Conservation (phyloP, 371 early-diverging fungal species). For the Coemansia linderi region DNA sequence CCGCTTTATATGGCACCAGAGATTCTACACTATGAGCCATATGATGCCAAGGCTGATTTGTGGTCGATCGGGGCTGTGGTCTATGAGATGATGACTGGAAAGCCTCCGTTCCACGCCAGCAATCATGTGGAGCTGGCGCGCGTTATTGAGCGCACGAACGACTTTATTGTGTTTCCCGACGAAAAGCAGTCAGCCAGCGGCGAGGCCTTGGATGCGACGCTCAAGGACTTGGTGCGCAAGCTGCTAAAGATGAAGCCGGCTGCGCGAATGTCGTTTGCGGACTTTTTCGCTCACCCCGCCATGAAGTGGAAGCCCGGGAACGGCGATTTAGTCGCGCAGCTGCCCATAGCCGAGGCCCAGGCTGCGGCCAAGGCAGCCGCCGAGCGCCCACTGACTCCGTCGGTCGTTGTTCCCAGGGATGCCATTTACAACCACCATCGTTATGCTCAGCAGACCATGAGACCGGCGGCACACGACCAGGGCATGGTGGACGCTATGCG, state of each 20-base stretch:
- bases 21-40: slow-evolving; percentile 87
- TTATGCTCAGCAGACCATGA: slow-evolving; percentile 19
- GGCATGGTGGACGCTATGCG: slow-evolving; percentile 10
- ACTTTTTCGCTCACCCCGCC: slow-evolving; percentile 86
- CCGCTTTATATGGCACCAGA: slow-evolving; percentile 98
- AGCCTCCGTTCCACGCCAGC: slow-evolving; percentile 88
- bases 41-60: slow-evolving; percentile 92
- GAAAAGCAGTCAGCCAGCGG: slow-evolving; percentile 51
- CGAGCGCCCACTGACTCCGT: slow-evolving; percentile 3
- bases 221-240: slow-evolving; percentile 77
- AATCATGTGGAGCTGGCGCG: slow-evolving; percentile 89
- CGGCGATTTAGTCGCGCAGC: slow-evolving; percentile 46
- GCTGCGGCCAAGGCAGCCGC: slow-evolving; percentile 1
- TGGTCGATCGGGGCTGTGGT: slow-evolving; percentile 97
- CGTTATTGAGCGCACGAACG: slow-evolving; percentile 81
- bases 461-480: slow-evolving; percentile 4
- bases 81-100: slow-evolving; percentile 90
- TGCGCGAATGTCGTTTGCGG: slow-evolving; percentile 87
- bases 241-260: slow-evolving; percentile 82
- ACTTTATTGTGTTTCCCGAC: slow-evolving; percentile 83
- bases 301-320: slow-evolving; percentile 37
- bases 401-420: slow-evolving; percentile 4
- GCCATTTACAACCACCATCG: slow-evolving; percentile 26
- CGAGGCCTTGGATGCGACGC: slow-evolving; percentile 55
- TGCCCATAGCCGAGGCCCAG: slow-evolving; percentile 42